These are phyloP conservation scores for Paecilomyces sp. DNA, from an alignment of 2,329 filamentous ascomycete species.

Conservation along the genomic window DNA sequence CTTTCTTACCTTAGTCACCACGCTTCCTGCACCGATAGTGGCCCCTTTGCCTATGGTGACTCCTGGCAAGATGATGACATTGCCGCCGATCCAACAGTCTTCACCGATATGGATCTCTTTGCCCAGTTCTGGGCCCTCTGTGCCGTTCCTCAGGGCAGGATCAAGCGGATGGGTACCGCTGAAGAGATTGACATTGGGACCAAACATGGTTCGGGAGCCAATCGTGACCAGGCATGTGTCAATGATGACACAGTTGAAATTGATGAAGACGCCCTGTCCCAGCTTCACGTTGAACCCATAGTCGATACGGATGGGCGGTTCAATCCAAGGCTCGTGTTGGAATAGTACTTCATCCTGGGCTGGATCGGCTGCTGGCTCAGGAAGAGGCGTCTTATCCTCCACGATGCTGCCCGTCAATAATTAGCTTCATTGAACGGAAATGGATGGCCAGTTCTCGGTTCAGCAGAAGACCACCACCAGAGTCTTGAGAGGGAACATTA, in stretches of 20 bases:
- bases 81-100: constrained; percentile 74
- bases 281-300: constrained; percentile 70
- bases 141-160: constrained; percentile 65
- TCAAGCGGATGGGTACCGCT: constrained; percentile 71
- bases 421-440: background rate
- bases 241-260: constrained; percentile 65
- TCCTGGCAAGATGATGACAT: constrained; percentile 64
- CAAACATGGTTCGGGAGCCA: constrained; percentile 69
- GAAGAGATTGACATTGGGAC: constrained; percentile 71
- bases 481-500: too few species aligned
- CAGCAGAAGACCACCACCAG: background rate
- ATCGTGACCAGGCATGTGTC: constrained; percentile 71
- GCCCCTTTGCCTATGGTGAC: constrained; percentile 69
- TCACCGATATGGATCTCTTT: constrained; percentile 68
- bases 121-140: constrained; percentile 66
- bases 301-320: constrained; percentile 63
- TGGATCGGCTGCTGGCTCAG: constrained; percentile 48
- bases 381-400: constrained; percentile 56
- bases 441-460: background rate
- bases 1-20: constrained; percentile 62
- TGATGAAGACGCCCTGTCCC: constrained; percentile 67
- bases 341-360: constrained; percentile 62
- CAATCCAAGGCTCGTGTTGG: constrained; percentile 60
- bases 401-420: constrained; percentile 46
- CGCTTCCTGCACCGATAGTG: constrained; percentile 71